phyloP scores from a whole-genome alignment of 1,284 basidiomycete species.

The Cerrena zonata region DNA sequence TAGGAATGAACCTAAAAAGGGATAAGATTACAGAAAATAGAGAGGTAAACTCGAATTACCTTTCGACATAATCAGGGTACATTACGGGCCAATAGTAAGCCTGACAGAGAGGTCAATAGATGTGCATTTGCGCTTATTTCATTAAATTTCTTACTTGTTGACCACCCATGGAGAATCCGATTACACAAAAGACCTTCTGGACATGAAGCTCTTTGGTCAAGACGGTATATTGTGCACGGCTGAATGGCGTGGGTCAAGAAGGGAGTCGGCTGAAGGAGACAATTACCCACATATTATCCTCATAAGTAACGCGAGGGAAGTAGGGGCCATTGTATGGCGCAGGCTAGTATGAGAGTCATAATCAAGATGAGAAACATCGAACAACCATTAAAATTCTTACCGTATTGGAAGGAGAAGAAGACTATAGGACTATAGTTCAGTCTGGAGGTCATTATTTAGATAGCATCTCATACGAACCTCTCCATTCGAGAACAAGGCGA shows the following conservation, averaged over 20 bases:
- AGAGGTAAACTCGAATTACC: slow-evolving; percentile 29
- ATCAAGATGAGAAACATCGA: too few relatives aligned
- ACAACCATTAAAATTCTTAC: too few relatives aligned
- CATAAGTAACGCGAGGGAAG: slow-evolving; percentile 33
- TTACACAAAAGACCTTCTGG: slow-evolving; percentile 42
- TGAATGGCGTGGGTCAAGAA: slow-evolving; percentile 16
- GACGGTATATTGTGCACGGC: slow-evolving; percentile 52
- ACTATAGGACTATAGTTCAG: slow-evolving; percentile 25
- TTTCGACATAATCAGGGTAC: slow-evolving; percentile 54
- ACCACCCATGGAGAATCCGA: slow-evolving; percentile 61
- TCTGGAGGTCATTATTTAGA: not conserved
- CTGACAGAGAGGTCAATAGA: slow-evolving; percentile 21
- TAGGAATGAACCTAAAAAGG: slow-evolving; percentile 36
- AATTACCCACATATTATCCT: slow-evolving; percentile 49
- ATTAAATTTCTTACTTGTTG: slow-evolving; percentile 38
- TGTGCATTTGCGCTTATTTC: too few relatives aligned
- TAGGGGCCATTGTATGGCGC: slow-evolving; percentile 4
- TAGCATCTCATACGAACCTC: slow-evolving; percentile 39
- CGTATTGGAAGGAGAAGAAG: slow-evolving; percentile 59
- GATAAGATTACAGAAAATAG: too few relatives aligned
- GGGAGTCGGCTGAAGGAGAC: not conserved
- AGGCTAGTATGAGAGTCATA: too few relatives aligned
- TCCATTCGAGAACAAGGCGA: slow-evolving; percentile 54
- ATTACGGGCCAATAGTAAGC: slow-evolving; percentile 58
- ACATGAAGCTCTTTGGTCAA: slow-evolving; percentile 46